Evolutionary conservation across 768 basidiomycete genomes (phyloP), one percentile per base, ranked within the genome.

Genomic region (Kwoniella sp.): DNA sequence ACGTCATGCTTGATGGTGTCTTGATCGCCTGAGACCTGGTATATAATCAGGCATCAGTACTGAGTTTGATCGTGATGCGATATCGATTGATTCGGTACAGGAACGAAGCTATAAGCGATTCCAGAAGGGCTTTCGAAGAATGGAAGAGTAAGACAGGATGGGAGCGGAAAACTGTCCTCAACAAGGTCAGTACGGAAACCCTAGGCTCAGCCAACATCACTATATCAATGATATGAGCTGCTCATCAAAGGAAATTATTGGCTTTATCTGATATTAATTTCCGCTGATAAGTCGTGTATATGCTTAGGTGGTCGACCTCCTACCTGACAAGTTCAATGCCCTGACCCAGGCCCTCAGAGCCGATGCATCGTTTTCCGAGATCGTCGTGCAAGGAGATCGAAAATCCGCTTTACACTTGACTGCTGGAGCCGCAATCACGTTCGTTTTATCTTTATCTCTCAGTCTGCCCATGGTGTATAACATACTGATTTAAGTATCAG

Each of bases 371-470:
- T 63, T 70, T 29, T 60, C 72, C 15, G 63, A 70, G 22, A 51
- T 67, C 1, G 30, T 67, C 7, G 57, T 70, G 2, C 55, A 27
- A 4, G 63, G 53, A 25, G 69, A 73, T 63, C 51, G 63, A 50
- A 40, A 49, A 25, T 66, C 64, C 2, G 61, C 67, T 7, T 9
- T 55, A 22, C 63, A 64, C 25, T 36, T 73, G 12, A 50, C 60
- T 2, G 69, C 67, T 19, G 72, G 72, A 29, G 68, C 70, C 19
- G 63, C 68, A 1, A 22, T 55, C 37, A 69, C 68, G 70, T 72
- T 29, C 26, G 70, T 55, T 2, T 10, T 15, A 22, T 7, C 13
- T 33, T 13, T 13, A 6, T 33, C 13, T 13, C 33, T n/a, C n/a
- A n/a, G n/a, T n/a, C n/a, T n/a, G n/a, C n/a, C n/a, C n/a, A n/a